Conservation (phyloP, 495 filamentous ascomycete genomes). For the Rhypophila decipiens region DNA sequence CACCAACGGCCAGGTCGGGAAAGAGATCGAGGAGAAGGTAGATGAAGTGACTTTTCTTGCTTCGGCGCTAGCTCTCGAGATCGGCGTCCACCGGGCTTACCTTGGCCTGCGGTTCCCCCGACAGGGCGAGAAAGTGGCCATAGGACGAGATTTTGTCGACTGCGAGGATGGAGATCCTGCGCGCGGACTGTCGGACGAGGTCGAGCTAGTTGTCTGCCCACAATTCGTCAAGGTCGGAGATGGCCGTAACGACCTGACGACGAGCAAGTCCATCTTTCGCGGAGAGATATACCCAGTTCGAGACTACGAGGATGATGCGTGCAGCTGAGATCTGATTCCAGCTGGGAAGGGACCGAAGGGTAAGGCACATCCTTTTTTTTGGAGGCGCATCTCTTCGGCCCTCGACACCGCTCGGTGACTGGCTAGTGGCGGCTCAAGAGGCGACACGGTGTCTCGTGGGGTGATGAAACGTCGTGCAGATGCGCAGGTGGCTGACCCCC, state of each 20-base stretch:
- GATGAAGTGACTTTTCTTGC: constrained; percentile 7
- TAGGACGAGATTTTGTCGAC: constrained; percentile 17
- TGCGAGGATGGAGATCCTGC: constrained; percentile 14
- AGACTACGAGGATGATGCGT: no score
- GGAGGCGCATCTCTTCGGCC: no score
- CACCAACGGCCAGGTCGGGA: neutral
- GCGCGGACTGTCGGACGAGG: constrained; percentile 1
- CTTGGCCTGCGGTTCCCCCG: constrained; percentile 4
- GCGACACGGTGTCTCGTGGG: no score
- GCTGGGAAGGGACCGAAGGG: no score
- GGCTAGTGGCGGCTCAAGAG: no score
- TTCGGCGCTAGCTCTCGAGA: constrained; percentile 14
- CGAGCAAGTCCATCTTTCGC: constrained; percentile 5
- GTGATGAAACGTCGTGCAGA: no score
- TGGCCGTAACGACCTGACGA: constrained; percentile 4
- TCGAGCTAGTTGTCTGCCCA: constrained; percentile 16
- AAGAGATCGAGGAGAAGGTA: constrained; percentile 9
- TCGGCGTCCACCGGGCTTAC: constrained; percentile 12
- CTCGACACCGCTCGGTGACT: no score
- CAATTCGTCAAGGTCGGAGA: constrained; percentile 16
- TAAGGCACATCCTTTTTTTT: no score
- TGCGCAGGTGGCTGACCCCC: neutral
- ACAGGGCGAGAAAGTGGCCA: constrained; percentile 10
- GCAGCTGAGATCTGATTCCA: no score
- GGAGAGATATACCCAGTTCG: constrained; percentile 15